phyloP scores from a whole-genome alignment of 2,329 filamentous ascomycete species.

The Seiridium unicorne region DNA sequence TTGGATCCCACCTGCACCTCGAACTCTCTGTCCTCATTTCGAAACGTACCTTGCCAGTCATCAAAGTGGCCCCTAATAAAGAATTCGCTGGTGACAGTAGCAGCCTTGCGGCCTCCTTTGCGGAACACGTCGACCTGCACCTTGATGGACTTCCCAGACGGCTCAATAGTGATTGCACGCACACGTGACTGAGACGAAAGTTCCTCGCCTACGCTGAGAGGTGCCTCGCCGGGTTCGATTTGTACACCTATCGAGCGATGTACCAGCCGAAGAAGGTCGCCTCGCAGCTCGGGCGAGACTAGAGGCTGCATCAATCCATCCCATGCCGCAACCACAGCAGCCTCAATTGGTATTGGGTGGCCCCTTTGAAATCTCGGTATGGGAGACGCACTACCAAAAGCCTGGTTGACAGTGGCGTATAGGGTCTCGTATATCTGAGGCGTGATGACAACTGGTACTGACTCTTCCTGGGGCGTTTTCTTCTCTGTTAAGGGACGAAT shows the following conservation, averaged over 20 bases:
- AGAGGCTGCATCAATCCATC: slow-evolving; percentile 99
- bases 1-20: not conserved
- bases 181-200: slow-evolving; percentile 91
- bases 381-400: too few species aligned
- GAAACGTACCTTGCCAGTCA: not conserved
- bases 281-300: slow-evolving; percentile 92
- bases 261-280: slow-evolving; percentile 91
- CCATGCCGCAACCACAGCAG: slow-evolving; percentile 93
- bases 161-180: slow-evolving; percentile 96
- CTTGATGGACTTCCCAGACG: slow-evolving; percentile 68
- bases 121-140: not conserved
- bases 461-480: too few species aligned
- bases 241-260: slow-evolving; percentile 97
- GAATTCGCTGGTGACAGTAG: not conserved
- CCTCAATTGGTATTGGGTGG: slow-evolving; percentile 93
- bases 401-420: not conserved
- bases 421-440: too few species aligned
- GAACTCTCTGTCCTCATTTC: not conserved
- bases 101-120: not conserved
- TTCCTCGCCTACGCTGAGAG: slow-evolving; percentile 87
- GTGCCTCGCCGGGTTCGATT: slow-evolving; percentile 82
- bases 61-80: not conserved
- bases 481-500: too few species aligned
- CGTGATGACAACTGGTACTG: too few species aligned
- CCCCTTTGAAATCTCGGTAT: slow-evolving; percentile 56